A percentile compares a stretch with the other conserved stretches of the same genome.
Evolutionary conservation across 495 filamentous ascomycete species (phyloP).

Genomic region (Gamarada debralockiae): DNA sequence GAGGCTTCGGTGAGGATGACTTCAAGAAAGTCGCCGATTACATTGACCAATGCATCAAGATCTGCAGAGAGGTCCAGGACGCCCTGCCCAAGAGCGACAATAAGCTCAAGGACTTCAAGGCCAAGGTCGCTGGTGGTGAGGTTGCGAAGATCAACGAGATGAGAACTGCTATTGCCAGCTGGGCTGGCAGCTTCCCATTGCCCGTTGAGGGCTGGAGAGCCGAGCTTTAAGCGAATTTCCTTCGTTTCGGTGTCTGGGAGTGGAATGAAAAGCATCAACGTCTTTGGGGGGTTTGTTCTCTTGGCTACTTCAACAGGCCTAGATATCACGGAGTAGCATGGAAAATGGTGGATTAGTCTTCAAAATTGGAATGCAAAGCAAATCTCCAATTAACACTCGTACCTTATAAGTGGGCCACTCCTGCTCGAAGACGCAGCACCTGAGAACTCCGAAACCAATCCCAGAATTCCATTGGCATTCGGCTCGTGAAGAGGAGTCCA

Average conservation of each 20-base stretch:
- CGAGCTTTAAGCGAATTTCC: conserved; percentile 22
- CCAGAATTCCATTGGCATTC: too few relatives aligned
- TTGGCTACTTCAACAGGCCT: conserved; percentile 20
- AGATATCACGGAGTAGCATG: conserved; percentile 17
- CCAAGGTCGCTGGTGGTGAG: conserved; percentile 74
- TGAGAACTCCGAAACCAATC: too few relatives aligned
- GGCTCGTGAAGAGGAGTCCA: too few relatives aligned
- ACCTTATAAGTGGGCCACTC: too few relatives aligned
- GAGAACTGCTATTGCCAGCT: conserved; percentile 82
- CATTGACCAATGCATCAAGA: conserved; percentile 78
- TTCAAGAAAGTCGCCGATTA: conserved; percentile 88
- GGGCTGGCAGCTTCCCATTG: conserved; percentile 90
- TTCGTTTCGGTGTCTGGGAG: conserved; percentile 17
- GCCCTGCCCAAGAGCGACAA: conserved; percentile 92
- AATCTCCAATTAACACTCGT: too few relatives aligned
- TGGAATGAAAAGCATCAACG: conserved; percentile 18
- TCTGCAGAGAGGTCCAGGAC: conserved; percentile 80
- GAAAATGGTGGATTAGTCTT: background rate
- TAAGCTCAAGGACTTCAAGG: conserved; percentile 99
- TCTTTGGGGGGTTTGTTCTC: conserved; percentile 10
- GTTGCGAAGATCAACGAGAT: conserved; percentile 75
- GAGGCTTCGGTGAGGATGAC: conserved; percentile 89
- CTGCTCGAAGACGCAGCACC: too few relatives aligned
- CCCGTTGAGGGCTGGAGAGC: conserved; percentile 68
- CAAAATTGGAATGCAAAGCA: too few relatives aligned